Evolutionary conservation across 169 alveolate genomes (phyloP).

Genomic region (Perkinsus olseni): DNA sequence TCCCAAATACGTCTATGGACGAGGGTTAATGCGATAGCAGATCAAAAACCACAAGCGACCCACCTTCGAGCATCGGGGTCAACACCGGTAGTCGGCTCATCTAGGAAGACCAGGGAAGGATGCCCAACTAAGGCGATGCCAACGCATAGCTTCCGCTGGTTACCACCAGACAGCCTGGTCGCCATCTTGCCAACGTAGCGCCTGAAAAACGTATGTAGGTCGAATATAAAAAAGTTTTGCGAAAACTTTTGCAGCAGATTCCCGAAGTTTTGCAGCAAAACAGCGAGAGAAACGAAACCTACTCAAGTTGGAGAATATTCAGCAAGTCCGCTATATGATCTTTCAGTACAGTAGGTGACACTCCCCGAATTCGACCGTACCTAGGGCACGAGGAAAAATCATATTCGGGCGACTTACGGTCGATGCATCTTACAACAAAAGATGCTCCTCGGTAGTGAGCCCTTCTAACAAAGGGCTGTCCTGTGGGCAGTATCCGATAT

Average conservation of each 20-base stretch:
- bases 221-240: too few relatives aligned
- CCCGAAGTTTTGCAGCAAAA: too few relatives aligned
- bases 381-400: background rate
- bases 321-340: background rate
- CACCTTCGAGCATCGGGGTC: constrained; percentile 71
- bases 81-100: constrained; percentile 85
- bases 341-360: background rate
- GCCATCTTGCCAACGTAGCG: constrained; percentile 54
- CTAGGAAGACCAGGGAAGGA: constrained; percentile 72
- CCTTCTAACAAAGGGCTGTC: constrained; percentile 71
- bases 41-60: background rate
- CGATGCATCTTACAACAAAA: constrained; percentile 38
- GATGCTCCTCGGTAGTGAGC: constrained; percentile 74
- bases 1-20: constrained; percentile 60
- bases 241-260: too few relatives aligned
- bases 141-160: constrained; percentile 72
- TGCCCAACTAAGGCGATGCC: constrained; percentile 76
- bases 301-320: background rate
- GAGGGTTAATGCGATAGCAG: too few relatives aligned
- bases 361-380: background rate
- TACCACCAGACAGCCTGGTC: constrained; percentile 69
- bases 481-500: constrained; percentile 77
- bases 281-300: background rate
- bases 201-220: background rate
- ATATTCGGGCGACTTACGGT: background rate